Evolutionary conservation across 441 rosid genomes (phyloP).

Genomic region (Croton setiger): DNA sequence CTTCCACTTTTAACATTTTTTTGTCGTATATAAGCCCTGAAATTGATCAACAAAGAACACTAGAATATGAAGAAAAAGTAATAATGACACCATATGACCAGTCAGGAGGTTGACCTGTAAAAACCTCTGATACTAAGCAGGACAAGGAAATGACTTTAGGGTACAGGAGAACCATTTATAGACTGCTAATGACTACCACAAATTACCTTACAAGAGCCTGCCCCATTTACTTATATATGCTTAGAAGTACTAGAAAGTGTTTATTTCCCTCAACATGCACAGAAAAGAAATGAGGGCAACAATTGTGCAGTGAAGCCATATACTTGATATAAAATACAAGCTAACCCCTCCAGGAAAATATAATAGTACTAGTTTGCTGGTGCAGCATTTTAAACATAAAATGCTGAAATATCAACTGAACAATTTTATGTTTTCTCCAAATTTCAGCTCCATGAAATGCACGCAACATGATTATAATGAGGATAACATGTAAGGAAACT

Average conservation of each 20-base stretch:
- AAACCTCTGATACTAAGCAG: background rate
- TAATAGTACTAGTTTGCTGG: background rate
- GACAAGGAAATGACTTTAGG: background rate
- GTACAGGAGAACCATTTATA: background rate
- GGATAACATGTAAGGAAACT: background rate
- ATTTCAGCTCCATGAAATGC: background rate
- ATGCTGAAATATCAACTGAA: too few species aligned
- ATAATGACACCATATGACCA: background rate
- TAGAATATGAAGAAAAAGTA: background rate
- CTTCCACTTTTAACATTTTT: background rate
- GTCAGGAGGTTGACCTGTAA: background rate
- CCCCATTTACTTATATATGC: background rate
- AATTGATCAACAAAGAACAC: background rate
- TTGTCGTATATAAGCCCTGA: background rate
- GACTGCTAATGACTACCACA: background rate
- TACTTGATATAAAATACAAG: background rate
- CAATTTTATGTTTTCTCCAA: too few species aligned
- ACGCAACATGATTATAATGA: background rate
- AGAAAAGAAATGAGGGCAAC: background rate
- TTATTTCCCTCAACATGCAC: background rate
- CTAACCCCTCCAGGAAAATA: background rate
- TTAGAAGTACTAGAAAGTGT: background rate
- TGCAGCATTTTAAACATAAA: background rate
- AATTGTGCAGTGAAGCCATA: background rate
- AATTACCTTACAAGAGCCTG: background rate